A percentile compares a stretch with the other conserved stretches of the same genome.
These are phyloP conservation scores for Jasminum sambac DNA, from an alignment of 257 asterid species.

Conservation along the genomic window DNA sequence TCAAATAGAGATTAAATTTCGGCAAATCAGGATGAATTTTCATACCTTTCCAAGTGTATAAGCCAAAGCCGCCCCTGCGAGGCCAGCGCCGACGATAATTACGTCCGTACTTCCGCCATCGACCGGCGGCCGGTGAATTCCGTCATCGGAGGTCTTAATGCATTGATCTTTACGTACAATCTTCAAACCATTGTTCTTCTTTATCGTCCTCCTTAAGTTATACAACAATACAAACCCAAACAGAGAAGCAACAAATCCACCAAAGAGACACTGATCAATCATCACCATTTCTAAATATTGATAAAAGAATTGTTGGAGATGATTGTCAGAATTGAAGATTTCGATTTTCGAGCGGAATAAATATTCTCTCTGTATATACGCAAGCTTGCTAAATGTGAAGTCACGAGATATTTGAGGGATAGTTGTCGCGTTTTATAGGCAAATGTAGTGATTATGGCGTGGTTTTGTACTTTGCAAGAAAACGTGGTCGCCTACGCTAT, in stretches of 20 bases:
- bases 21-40: neutral
- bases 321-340: conserved; percentile 8
- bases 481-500: neutral
- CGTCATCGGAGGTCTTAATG: conserved; percentile 22
- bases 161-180: conserved; percentile 25
- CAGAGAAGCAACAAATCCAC: conserved; percentile 51
- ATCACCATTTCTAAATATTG: conserved; percentile 33
- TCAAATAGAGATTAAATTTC: neutral
- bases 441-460: neutral
- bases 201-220: conserved; percentile 37
- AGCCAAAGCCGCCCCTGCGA: conserved; percentile 74
- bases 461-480: neutral
- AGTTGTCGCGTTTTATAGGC: conserved; percentile 24
- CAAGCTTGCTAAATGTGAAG: neutral
- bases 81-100: conserved; percentile 77
- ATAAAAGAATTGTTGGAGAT: neutral
- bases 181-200: conserved; percentile 36
- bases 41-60: conserved; percentile 66
- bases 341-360: neutral
- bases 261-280: conserved; percentile 50
- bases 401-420: conserved; percentile 23
- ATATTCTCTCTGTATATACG: neutral
- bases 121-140: conserved; percentile 18
- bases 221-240: conserved; percentile 43
- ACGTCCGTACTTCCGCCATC: conserved; percentile 43